These are phyloP conservation scores for Zoysia pacifica DNA, from an alignment of 176 grass and related monocot genomes.

Conservation along the genomic window DNA sequence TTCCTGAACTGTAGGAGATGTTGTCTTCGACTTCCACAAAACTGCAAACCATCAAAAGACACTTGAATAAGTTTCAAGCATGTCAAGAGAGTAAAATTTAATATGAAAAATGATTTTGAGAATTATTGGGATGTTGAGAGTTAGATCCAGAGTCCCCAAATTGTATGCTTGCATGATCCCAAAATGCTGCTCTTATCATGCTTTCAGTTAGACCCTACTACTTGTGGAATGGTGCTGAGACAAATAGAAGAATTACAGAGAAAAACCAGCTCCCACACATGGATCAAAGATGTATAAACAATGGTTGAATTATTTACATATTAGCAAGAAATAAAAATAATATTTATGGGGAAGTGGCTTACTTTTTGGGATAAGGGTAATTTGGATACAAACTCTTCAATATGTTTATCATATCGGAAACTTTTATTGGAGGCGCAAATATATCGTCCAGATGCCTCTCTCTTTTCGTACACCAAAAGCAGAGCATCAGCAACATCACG, in stretches of 20 bases:
- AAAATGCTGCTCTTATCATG: background rate
- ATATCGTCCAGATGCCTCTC: conserved; percentile 40
- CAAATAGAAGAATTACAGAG: background rate
- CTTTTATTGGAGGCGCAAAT: conserved; percentile 42
- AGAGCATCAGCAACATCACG: conserved; percentile 55
- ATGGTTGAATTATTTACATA: background rate
- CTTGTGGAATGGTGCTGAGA: background rate
- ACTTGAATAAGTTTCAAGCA: background rate
- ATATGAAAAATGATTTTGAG: background rate
- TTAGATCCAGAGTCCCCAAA: background rate
- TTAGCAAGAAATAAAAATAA: background rate
- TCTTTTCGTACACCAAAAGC: conserved; percentile 43
- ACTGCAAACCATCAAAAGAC: conserved; percentile 16
- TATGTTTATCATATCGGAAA: conserved; percentile 45
- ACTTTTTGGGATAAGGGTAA: conserved; percentile 49
- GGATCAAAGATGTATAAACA: background rate
- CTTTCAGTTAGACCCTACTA: background rate
- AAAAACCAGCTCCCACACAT: background rate
- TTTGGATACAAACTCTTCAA: conserved; percentile 43
- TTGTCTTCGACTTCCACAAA: conserved; percentile 44
- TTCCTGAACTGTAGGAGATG: conserved; percentile 8
- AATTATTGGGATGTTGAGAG: background rate
- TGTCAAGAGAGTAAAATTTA: background rate
- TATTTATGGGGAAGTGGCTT: conserved; percentile 14
- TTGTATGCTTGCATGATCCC: background rate